Conservation (phyloP, 2,329 filamentous ascomycete genomes). For the Ophiocordyceps polyrhachis-furcata region DNA sequence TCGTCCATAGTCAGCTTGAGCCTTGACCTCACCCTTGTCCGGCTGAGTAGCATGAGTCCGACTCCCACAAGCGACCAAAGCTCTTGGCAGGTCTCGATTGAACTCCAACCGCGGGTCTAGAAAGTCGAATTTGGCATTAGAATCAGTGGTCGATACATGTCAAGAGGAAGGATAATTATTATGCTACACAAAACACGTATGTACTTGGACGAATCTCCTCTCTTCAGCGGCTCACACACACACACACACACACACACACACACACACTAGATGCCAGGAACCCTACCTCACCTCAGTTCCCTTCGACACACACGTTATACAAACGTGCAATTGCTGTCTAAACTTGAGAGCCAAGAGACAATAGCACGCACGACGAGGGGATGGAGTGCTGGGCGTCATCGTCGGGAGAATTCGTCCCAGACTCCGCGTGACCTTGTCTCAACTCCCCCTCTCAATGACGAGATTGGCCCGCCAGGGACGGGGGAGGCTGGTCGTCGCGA, state of each 20-base stretch:
- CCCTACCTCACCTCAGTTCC: constrained; percentile 5
- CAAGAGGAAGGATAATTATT: neutral
- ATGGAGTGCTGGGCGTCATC: neutral
- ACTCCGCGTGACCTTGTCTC: neutral
- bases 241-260: too few species aligned
- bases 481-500: neutral
- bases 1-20: too few species aligned
- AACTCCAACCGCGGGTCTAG: neutral
- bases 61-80: too few species aligned
- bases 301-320: neutral
- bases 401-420: neutral
- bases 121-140: neutral
- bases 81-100: neutral
- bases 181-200: constrained; percentile 9
- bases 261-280: constrained; percentile 1
- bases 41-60: neutral
- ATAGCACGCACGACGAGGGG: neutral
- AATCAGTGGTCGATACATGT: neutral
- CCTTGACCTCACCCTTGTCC: neutral
- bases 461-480: neutral
- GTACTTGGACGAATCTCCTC: constrained; percentile 8
- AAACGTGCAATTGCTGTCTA: neutral
- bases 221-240: constrained; percentile 2
- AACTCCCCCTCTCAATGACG: too few species aligned
- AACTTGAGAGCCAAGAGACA: neutral